Evolutionary conservation across 192 early-diverging fungal genomes (phyloP).

Genomic region (Linnemannia exigua): DNA sequence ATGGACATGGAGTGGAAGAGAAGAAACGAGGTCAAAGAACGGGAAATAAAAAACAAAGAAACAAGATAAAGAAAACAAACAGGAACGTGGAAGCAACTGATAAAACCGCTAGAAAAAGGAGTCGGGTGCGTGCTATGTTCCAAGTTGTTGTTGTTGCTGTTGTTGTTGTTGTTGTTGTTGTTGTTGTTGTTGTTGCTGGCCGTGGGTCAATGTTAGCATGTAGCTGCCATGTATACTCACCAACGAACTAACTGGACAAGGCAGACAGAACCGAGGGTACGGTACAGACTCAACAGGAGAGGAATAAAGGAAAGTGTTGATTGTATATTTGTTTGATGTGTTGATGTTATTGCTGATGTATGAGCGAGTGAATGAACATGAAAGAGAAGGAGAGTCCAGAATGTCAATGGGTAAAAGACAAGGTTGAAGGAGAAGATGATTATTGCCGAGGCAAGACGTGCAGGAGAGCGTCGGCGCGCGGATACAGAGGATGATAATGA

Average conservation of each 20-base stretch:
- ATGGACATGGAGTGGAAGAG: background rate
- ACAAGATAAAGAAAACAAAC: background rate
- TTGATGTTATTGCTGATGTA: background rate
- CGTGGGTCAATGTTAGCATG: too few species aligned
- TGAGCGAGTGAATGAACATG: background rate
- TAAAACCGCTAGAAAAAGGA: background rate
- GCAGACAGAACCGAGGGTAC: background rate
- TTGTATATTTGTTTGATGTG: background rate
- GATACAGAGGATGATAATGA: background rate
- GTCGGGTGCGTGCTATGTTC: background rate
- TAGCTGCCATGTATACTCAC: background rate
- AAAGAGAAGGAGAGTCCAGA: background rate
- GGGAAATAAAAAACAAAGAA: background rate
- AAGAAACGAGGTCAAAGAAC: background rate
- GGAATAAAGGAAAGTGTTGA: background rate
- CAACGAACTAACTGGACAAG: background rate
- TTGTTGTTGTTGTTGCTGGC: too few species aligned
- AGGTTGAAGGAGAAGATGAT: background rate
- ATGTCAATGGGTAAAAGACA: background rate
- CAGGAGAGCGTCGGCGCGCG: slow-evolving; percentile 2
- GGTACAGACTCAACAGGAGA: background rate
- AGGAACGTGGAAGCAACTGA: background rate
- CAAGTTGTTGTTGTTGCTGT: background rate
- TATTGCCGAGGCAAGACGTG: slow-evolving; percentile 5
- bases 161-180: too few species aligned